These are phyloP conservation scores for Rachicladosporium sp. DNA, from an alignment of 2,329 filamentous ascomycete genomes.

Conservation along the genomic window DNA sequence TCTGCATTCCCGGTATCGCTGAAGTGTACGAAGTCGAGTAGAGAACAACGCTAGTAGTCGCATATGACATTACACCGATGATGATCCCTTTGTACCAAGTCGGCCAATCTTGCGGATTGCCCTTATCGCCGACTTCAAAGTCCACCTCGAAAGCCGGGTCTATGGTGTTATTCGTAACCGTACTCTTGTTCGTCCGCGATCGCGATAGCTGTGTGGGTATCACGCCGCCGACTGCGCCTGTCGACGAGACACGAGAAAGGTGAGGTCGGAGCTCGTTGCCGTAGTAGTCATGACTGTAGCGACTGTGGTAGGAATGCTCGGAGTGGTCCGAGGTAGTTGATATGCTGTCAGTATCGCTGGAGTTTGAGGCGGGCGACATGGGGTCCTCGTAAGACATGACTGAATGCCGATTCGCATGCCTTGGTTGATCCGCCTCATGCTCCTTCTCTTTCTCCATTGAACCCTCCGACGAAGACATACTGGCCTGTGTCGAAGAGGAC, in stretches of 20 bases:
- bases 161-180: constrained; percentile 14
- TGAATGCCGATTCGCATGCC: neutral
- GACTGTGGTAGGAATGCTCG: constrained; percentile 6
- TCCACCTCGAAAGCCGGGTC: constrained; percentile 59
- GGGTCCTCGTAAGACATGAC: constrained; percentile 18
- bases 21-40: constrained; percentile 72
- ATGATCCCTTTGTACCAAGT: constrained; percentile 44
- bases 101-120: constrained; percentile 59
- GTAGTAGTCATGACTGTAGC: constrained; percentile 13
- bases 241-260: constrained; percentile 18
- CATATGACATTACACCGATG: constrained; percentile 44
- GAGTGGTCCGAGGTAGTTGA: constrained; percentile 11
- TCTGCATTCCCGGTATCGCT: constrained; percentile 54
- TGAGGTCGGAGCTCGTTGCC: constrained; percentile 13
- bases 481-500: no score
- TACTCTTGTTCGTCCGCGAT: constrained; percentile 12
- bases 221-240: constrained; percentile 19
- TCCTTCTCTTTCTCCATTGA: no score
- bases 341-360: constrained; percentile 9
- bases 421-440: no score
- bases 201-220: constrained; percentile 10
- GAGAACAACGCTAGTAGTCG: constrained; percentile 45
- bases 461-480: no score
- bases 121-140: constrained; percentile 50
- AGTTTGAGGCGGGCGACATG: constrained; percentile 12